A percentile compares a stretch with the other conserved stretches of the same genome.
Conservation (phyloP, 164 flowering plant species). For the Houttuynia cordata region DNA sequence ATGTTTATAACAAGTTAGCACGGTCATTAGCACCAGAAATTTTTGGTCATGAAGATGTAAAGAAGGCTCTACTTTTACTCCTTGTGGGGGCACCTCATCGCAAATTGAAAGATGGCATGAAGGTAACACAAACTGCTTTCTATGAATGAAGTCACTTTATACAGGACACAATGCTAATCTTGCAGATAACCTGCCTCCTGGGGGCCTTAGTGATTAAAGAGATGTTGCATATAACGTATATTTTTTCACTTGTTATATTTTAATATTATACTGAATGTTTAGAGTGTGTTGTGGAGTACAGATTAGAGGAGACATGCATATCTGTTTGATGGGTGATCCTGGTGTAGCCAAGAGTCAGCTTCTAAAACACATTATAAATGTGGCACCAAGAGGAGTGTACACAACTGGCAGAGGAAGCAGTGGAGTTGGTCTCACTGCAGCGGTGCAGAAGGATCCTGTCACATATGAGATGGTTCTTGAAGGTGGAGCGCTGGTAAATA, state of each 20-base stretch:
- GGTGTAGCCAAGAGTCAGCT: conserved; percentile 99
- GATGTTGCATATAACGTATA: too few species aligned
- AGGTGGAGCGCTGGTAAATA: conserved; percentile 95
- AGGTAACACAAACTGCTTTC: conserved; percentile 32
- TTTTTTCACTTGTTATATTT: not conserved
- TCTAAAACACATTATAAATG: conserved; percentile 91
- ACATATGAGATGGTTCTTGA: conserved; percentile 98
- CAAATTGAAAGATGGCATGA: conserved; percentile 95
- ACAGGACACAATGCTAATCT: not conserved
- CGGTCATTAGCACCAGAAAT: conserved; percentile 95
- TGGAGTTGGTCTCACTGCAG: conserved; percentile 99
- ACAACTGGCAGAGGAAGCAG: conserved; percentile 99
- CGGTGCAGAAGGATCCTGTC: conserved; percentile 93
- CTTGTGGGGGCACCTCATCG: conserved; percentile 98
- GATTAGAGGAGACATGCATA: conserved; percentile 95
- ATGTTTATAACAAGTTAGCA: conserved; percentile 81
- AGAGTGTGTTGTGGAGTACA: conserved; percentile 21
- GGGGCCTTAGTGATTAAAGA: too few species aligned
- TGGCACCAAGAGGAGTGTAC: conserved; percentile 97
- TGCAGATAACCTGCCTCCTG: too few species aligned
- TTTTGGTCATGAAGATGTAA: conserved; percentile 97
- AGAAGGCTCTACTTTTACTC: conserved; percentile 94
- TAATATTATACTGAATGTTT: not conserved
- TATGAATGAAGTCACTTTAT: not conserved
- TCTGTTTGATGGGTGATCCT: conserved; percentile 99